phyloP scores from a whole-genome alignment of 331 rosid species.

The Arachis monticola region DNA sequence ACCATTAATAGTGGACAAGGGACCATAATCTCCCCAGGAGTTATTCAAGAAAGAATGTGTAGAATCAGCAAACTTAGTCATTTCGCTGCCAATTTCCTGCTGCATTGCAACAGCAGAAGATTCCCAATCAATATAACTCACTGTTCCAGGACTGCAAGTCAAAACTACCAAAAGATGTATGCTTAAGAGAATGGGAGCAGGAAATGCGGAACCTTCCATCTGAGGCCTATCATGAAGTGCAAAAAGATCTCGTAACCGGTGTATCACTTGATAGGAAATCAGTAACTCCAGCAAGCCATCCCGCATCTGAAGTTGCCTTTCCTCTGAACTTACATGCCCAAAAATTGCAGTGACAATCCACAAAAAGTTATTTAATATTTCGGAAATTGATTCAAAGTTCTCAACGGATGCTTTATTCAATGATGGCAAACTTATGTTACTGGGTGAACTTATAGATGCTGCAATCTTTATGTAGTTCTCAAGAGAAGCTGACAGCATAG shows the following conservation, averaged over 20 bases:
- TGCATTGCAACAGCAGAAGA: conserved; percentile 45
- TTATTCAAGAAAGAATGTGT: conserved; percentile 45
- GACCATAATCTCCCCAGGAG: conserved; percentile 52
- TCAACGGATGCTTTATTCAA: conserved; percentile 78
- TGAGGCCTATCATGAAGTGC: conserved; percentile 99
- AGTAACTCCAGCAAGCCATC: conserved; percentile 91
- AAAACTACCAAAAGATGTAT: conserved; percentile 79
- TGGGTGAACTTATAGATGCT: conserved; percentile 79
- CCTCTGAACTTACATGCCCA: conserved; percentile 80
- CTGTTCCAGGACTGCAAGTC: conserved; percentile 72
- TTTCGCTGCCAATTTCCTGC: conserved; percentile 54
- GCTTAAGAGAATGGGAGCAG: conserved; percentile 82
- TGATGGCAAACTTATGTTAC: conserved; percentile 60
- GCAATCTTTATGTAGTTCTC: conserved; percentile 96
- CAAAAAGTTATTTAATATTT: conserved; percentile 82
- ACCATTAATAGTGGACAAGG: conserved; percentile 47
- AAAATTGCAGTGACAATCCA: conserved; percentile 81
- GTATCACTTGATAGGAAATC: conserved; percentile 89
- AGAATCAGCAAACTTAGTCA: conserved; percentile 51
- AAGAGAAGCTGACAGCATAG: conserved; percentile 94
- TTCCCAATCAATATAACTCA: conserved; percentile 72
- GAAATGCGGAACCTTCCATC: conserved; percentile 97
- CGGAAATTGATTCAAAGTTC: conserved; percentile 82
- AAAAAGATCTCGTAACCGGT: conserved; percentile 91
- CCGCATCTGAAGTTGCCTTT: conserved; percentile 91